Base-by-base conservation (phyloP, 805 yeast genomes). In the Suhomyces kilbournensis region DNA sequence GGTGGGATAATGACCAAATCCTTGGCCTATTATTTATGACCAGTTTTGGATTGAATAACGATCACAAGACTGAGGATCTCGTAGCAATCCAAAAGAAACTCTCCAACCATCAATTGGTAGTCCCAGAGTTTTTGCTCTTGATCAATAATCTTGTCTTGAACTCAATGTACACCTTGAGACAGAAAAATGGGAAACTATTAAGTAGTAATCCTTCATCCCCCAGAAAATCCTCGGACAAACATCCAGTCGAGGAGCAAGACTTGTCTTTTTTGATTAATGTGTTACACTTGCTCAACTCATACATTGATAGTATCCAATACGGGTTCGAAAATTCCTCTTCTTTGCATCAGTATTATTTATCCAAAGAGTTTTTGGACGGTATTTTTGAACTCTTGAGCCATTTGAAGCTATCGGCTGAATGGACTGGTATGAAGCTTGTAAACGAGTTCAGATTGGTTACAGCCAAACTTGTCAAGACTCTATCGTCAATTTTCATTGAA, bases 1-100 rank as follows among this genome's bases (percentile, higher is more conserved):
- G 79, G 75, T 81, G 85, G 83, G 55, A 60, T 22, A 76, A 80
- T 57, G 75, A 77, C 53, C 74, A 75, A 39, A 63, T 84, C 4
- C 59, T 76, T 9, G 60, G 76, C 32, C 58, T 71, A 8, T 57
- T 81, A 10, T 71, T 80, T 59, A 61, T 77, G 48, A 77, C 82
- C 5, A 69, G 78, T 14, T 74, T 81, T 70, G 82, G 83, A 1
- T 62, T 72, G 14, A 72, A 69, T 44, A 46, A n/a, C n/a, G 14
- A 15, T 4, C 23, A 46, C 15, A n/a, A 35, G 32, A n/a, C 23
- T 6, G 45, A 42, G 22, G 44, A 46, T 35, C 30, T 46, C 14
- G 34, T n/a, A 14, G 26, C 38, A 26, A 38, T 28, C 17, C 49
- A 26, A 25, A 44, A 28, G 28, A 40, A 34, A 19, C 19, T 17